These are phyloP conservation scores for Pneumocystis murina DNA, from an alignment of 1,139 yeast genomes.

Conservation along the genomic window DNA sequence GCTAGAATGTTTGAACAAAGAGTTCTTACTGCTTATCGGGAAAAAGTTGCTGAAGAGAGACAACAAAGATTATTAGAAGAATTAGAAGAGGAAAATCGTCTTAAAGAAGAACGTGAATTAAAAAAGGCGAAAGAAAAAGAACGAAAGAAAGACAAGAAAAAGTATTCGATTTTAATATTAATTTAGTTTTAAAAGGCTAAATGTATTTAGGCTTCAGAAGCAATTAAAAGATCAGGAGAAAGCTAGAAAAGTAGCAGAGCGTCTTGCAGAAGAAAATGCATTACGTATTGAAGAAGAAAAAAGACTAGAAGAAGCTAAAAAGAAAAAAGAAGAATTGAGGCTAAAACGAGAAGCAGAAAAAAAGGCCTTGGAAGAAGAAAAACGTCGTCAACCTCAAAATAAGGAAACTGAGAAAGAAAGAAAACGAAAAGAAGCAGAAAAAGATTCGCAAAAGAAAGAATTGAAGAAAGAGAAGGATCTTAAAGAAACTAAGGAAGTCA, in stretches of 20 bases:
- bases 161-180: constrained; percentile 16
- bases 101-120: constrained; percentile 54
- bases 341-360: constrained; percentile 35
- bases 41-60: constrained; percentile 57
- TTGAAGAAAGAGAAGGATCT: constrained; percentile 27
- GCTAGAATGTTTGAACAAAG: constrained; percentile 60
- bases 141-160: constrained; percentile 63
- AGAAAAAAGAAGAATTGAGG: constrained; percentile 35
- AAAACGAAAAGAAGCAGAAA: constrained; percentile 26
- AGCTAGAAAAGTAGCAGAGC: constrained; percentile 43
- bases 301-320: constrained; percentile 34
- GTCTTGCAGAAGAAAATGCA: constrained; percentile 36
- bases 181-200: not conserved
- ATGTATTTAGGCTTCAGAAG: constrained; percentile 31
- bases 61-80: constrained; percentile 61
- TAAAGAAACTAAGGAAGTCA: not conserved
- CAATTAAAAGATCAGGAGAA: constrained; percentile 65
- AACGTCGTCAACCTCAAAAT: constrained; percentile 23
- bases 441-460: constrained; percentile 26
- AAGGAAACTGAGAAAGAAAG: constrained; percentile 31
- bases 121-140: constrained; percentile 61
- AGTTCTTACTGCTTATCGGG: constrained; percentile 57
- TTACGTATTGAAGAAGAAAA: constrained; percentile 36
- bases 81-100: constrained; percentile 59
- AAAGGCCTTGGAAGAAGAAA: constrained; percentile 24